Conservation (phyloP, 768 basidiomycete genomes). For the Cantharellus anzutake region DNA sequence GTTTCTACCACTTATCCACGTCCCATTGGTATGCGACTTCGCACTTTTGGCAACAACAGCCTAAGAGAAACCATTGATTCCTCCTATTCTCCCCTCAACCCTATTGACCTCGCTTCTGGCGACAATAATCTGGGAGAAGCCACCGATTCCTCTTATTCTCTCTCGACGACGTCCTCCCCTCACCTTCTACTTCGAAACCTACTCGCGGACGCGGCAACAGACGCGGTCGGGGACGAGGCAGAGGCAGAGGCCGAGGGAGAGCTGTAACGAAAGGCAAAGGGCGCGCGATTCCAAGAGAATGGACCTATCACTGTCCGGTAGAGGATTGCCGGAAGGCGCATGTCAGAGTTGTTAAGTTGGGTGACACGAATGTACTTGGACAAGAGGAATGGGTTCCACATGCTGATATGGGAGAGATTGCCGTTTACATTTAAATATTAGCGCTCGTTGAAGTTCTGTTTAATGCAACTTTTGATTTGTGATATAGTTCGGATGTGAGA, state of each 20-base stretch:
- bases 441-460: too few species aligned
- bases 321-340: not conserved
- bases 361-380: too few species aligned
- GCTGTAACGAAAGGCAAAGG: not conserved
- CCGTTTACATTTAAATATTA: too few species aligned
- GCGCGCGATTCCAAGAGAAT: not conserved
- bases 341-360: not conserved
- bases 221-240: not conserved
- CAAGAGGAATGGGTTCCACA: too few species aligned
- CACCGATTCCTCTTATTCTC: not conserved
- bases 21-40: not conserved
- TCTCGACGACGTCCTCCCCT: not conserved
- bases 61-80: not conserved
- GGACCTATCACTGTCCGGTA: not conserved
- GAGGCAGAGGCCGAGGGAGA: not conserved
- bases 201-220: not conserved
- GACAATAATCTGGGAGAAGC: not conserved
- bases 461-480: too few species aligned
- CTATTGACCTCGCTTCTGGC: not conserved
- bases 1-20: not conserved
- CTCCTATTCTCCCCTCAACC: not conserved
- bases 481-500: too few species aligned
- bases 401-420: too few species aligned
- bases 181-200: not conserved
- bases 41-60: not conserved